Evolutionary conservation across 1,284 basidiomycete genomes (phyloP).

Genomic region (Sporisorium exsertum): DNA sequence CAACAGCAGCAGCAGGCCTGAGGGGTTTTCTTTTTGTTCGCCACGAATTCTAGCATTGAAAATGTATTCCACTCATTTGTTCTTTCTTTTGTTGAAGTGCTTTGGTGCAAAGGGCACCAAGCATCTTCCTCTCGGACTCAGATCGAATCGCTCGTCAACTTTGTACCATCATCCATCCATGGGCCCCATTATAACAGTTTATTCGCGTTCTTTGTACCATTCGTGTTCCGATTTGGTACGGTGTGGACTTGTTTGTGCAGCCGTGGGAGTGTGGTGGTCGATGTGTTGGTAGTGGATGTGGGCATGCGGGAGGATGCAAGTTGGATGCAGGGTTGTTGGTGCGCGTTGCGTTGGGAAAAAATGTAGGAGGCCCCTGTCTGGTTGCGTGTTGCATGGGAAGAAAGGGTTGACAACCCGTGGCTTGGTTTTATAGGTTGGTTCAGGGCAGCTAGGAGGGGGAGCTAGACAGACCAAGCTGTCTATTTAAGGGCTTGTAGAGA

Average conservation of each 20-base stretch:
- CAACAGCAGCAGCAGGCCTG: conserved; percentile 28
- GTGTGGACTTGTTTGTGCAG: not conserved
- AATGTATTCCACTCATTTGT: not conserved
- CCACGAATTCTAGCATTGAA: not conserved
- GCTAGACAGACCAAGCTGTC: too few relatives aligned
- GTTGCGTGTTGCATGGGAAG: not conserved
- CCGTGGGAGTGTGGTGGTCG: not conserved
- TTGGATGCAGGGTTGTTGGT: not conserved
- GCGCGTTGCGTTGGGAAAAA: not conserved
- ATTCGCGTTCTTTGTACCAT: not conserved
- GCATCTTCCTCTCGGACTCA: not conserved
- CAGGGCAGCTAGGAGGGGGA: not conserved
- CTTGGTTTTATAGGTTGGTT: not conserved
- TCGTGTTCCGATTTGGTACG: too few relatives aligned
- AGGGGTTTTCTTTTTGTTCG: not conserved
- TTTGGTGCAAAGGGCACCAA: not conserved
- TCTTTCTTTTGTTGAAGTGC: not conserved
- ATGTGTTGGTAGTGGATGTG: not conserved
- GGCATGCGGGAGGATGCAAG: not conserved
- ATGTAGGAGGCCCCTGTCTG: not conserved
- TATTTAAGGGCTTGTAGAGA: too few relatives aligned
- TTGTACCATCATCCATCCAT: not conserved
- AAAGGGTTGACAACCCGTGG: not conserved
- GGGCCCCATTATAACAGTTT: not conserved
- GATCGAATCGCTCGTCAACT: not conserved